Evolutionary conservation across 345 rosid genomes (phyloP), one percentile per base, ranked within the genome.

Genomic region (Balakata baccata): DNA sequence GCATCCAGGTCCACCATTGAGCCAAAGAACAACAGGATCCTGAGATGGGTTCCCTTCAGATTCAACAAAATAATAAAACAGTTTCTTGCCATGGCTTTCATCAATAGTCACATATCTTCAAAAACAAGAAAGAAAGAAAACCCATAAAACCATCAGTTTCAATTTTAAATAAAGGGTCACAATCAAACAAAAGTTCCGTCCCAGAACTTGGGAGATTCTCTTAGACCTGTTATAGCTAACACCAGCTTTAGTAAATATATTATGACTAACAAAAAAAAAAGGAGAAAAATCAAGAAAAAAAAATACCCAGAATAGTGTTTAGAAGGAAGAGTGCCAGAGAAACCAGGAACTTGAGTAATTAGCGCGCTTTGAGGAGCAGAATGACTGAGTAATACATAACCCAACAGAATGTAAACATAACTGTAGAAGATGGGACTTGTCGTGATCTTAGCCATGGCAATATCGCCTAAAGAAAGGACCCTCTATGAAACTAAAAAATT

Each of bases 1-100:
- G 84, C 98, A 94, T 51, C 94, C 98, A 7, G 97, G 97, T 72
- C 98, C 98, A 68, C 98, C 97, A 76, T 92, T 94, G 59, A 94
- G 93, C 98, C 98, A 94, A 62, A 92, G 85, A 66, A 92, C 96
- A 69, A 94, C 87, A 5, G 96, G 96, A 84, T 90, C 97, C 69
- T 64, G 20, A 3, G 90, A 70, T 11, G 96, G 88, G 59, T 88
- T 85, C 81, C 91, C 73, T 82, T 94, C 88, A 5, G 97, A 94
- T 79, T 79, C 89, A 74, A 88, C 92, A 8, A 94, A 85, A 75
- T 94, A 94, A 82, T 94, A 94, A 79, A 84, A 94, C 51, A 92
- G 73, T 61, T 82, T 90, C 84, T 80, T 93, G 54, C 77, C 82
- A 52, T 79, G 77, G n/a, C 22, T 80, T 75, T 79, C 66, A 81